phyloP scores from a whole-genome alignment of 768 basidiomycete genomes.

The Pisolithus marmoratus region DNA sequence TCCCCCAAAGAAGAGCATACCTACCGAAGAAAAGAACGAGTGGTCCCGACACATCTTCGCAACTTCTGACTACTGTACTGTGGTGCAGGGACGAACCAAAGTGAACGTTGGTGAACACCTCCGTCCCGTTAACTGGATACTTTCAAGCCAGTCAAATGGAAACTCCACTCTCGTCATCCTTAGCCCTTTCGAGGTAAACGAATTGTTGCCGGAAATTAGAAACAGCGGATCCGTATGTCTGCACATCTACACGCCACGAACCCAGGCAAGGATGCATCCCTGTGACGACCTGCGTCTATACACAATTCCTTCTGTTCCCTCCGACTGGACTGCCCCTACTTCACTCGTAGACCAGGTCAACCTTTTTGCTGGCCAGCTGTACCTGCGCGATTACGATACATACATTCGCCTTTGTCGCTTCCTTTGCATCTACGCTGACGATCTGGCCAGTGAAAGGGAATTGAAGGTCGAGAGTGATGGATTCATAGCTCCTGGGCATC shows the following conservation, averaged over 20 bases:
- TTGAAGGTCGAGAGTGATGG: constrained; percentile 12
- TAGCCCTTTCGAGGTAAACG: constrained; percentile 38
- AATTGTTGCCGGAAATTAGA: background rate
- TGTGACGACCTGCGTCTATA: constrained; percentile 35
- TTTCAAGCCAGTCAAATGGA: constrained; percentile 6
- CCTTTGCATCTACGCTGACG: constrained; percentile 19
- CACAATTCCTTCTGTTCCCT: constrained; percentile 11
- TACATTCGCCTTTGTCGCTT: constrained; percentile 24
- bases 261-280: constrained; percentile 17
- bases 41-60: constrained; percentile 10
- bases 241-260: constrained; percentile 16
- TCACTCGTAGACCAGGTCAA: constrained; percentile 18
- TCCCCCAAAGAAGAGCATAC: no score
- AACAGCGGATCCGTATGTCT: constrained; percentile 15
- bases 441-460: constrained; percentile 4
- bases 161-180: constrained; percentile 27
- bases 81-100: background rate
- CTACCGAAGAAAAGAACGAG: constrained; percentile 15
- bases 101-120: constrained; percentile 12
- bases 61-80: no score
- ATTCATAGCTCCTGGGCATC: no score
- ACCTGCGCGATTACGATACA: constrained; percentile 21
- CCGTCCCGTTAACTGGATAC: constrained; percentile 27
- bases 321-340: background rate
- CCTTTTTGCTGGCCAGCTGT: constrained; percentile 30